Base-by-base conservation (phyloP, 768 basidiomycete species). In the Xanthoconium stramineum region DNA sequence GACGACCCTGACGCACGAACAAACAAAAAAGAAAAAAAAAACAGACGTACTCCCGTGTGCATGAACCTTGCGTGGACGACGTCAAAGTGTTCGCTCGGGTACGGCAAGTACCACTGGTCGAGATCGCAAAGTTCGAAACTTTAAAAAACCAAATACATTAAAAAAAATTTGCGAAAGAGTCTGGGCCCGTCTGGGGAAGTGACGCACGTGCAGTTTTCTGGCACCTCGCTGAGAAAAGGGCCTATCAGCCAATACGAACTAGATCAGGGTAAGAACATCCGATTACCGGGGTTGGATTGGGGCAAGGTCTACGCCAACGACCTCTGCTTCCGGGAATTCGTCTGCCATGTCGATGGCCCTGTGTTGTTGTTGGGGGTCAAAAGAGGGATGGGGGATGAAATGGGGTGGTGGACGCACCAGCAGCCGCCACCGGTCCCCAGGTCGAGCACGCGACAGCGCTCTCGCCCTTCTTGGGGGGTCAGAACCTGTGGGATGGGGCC, bases 311-410 rank as follows among this genome's bases (percentile, higher is more conserved):
- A 86, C 75, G 24, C 85, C 87, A 66, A 84, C 78, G 58, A 88
- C 83, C 60, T 87, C 83, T 56, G 78, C 84, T 47, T 72, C 67
- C 43, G 83, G 83, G 68, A 89, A 88, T 69, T 86, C 85, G 61
- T 88, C 84, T 47, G 86, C 87, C 72, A 88, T 80, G 68, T 84
- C 83, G 60, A 88, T 82, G 28, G 87, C 84, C 86, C 85, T 88
- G 62, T 47, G 33, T 49, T 39, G 33, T 49, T 39, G 32, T 52
- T 30, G 51, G 57, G 47, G 13, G 36, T 52, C 47, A 29, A 46
- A 28, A 43, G 29, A 10, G 49, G 50, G 49, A 45, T 24, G 24
- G 51, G 8, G 50, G 37, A 38, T 32, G 29, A 11, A 36, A 38
- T 38, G 20, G 24, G 57, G 19, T 52, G 51, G 24, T 47, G 54